Evolutionary conservation across 352 stramenopile genomes (phyloP).

Genomic region (Phytophthora tubulina): DNA sequence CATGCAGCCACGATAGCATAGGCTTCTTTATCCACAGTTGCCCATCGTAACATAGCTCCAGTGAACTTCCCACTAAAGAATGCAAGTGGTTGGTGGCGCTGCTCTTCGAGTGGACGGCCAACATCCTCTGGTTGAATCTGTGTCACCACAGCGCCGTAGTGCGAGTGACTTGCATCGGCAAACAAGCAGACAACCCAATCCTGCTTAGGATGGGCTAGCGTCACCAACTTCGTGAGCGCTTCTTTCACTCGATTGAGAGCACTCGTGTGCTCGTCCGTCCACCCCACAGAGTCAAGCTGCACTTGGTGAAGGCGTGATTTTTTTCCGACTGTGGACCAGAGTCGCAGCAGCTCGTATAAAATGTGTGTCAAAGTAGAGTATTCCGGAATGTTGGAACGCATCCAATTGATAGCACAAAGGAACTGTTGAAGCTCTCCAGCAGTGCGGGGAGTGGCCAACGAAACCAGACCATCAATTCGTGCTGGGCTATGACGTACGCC

Average conservation of each 20-base stretch:
- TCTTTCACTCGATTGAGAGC: neutral
- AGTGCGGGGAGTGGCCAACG: conserved; percentile 24
- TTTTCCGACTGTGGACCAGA: conserved; percentile 20
- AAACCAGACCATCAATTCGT: conserved; percentile 33
- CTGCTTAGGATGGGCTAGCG: conserved; percentile 6
- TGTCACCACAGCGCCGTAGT: conserved; percentile 8
- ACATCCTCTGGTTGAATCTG: neutral
- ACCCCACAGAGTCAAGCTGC: conserved; percentile 14
- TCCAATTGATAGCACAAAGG: conserved; percentile 31
- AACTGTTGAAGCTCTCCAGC: conserved; percentile 43
- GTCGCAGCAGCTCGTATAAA: conserved; percentile 4
- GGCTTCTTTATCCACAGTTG: neutral
- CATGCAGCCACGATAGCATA: conserved; percentile 1
- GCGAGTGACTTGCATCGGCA: conserved; percentile 1
- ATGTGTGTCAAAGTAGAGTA: conserved; percentile 15
- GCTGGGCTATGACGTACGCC: conserved; percentile 30
- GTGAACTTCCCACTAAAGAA: conserved; percentile 16
- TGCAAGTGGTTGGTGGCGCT: conserved; percentile 1
- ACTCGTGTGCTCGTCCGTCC: neutral
- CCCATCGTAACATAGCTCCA: neutral
- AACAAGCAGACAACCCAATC: conserved; percentile 11
- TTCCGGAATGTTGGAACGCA: conserved; percentile 41
- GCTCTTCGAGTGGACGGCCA: neutral
- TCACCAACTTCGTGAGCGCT: conserved; percentile 27
- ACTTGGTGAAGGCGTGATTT: conserved; percentile 26